Evolutionary conservation across 768 basidiomycete species (phyloP).

Genomic region (Royoungia palumana): DNA sequence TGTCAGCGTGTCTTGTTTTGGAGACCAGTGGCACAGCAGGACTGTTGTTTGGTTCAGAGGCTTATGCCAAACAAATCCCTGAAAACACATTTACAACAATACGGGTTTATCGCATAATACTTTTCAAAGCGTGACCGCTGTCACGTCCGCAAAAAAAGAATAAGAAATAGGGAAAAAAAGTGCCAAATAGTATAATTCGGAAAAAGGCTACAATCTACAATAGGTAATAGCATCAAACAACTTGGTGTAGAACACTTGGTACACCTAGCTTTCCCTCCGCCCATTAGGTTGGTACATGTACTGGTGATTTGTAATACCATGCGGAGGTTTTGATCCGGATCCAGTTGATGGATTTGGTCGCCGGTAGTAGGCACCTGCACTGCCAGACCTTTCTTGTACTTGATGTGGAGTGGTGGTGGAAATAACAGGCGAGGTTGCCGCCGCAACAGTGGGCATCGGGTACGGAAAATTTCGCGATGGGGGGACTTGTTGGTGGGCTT

Average conservation of each 20-base stretch:
- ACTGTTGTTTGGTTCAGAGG: constrained; percentile 24
- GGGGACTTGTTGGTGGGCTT: constrained; percentile 29
- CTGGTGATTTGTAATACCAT: constrained; percentile 35
- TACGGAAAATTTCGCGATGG: constrained; percentile 45
- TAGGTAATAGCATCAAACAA: not conserved
- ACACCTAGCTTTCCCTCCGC: constrained; percentile 26
- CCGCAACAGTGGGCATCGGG: constrained; percentile 74
- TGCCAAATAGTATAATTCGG: constrained; percentile 16
- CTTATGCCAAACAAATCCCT: constrained; percentile 24
- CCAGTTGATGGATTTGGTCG: constrained; percentile 33
- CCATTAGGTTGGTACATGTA: constrained; percentile 49
- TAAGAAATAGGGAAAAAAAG: not conserved
- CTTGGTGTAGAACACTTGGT: not conserved
- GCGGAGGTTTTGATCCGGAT: constrained; percentile 26
- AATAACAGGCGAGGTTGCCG: constrained; percentile 56
- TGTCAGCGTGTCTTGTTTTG: constrained; percentile 25
- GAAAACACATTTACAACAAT: not conserved
- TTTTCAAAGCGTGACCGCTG: constrained; percentile 16
- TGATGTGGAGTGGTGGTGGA: constrained; percentile 39
- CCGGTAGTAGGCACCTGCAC: constrained; percentile 52
- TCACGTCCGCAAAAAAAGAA: constrained; percentile 14
- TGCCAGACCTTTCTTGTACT: constrained; percentile 26
- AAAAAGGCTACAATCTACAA: constrained; percentile 3
- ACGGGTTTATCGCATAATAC: not conserved
- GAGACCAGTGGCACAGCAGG: constrained; percentile 10